These are phyloP conservation scores for Saccharomyces hybrid DNA, from an alignment of 1,139 yeast genomes.

Conservation along the genomic window DNA sequence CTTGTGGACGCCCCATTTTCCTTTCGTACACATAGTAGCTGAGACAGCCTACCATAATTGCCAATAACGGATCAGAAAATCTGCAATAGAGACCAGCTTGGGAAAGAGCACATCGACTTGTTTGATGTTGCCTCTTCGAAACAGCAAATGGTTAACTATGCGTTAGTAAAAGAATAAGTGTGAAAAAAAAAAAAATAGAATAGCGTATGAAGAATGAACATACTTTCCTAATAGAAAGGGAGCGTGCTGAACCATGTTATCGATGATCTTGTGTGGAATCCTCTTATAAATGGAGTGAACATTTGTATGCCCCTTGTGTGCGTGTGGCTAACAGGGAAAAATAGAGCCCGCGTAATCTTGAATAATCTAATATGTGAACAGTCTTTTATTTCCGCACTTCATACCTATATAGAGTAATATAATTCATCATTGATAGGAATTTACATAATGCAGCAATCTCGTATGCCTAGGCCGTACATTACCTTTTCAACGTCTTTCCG, in stretches of 20 bases:
- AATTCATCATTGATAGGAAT: not conserved
- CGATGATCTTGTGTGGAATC: not conserved
- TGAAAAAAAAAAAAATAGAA: not conserved
- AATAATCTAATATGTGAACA: not conserved
- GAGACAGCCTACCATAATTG: slow-evolving; percentile 46
- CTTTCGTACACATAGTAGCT: slow-evolving; percentile 55
- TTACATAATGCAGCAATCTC: slow-evolving; percentile 44
- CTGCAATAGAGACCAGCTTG: not conserved
- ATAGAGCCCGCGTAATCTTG: not conserved
- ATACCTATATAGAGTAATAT: not conserved
- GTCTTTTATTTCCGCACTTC: not conserved
- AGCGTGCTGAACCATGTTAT: not conserved
- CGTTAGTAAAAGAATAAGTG: not conserved
- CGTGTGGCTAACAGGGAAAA: slow-evolving; percentile 1
- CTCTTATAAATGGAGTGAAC: not conserved
- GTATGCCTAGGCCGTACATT: slow-evolving; percentile 82
- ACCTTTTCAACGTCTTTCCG: slow-evolving; percentile 81
- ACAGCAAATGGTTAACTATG: not conserved
- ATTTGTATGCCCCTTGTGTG: not conserved
- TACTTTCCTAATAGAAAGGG: slow-evolving; percentile 4
- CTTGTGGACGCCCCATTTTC: slow-evolving; percentile 46
- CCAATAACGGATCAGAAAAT: slow-evolving; percentile 48
- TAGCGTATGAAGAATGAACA: not conserved
- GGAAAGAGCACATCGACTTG: not conserved
- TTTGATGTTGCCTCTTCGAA: not conserved